Percentiles rank a stretch among this genome's conserved stretches.
Conservation (phyloP, 2,329 filamentous ascomycete genomes). For the Paraconiothyrium sp. region DNA sequence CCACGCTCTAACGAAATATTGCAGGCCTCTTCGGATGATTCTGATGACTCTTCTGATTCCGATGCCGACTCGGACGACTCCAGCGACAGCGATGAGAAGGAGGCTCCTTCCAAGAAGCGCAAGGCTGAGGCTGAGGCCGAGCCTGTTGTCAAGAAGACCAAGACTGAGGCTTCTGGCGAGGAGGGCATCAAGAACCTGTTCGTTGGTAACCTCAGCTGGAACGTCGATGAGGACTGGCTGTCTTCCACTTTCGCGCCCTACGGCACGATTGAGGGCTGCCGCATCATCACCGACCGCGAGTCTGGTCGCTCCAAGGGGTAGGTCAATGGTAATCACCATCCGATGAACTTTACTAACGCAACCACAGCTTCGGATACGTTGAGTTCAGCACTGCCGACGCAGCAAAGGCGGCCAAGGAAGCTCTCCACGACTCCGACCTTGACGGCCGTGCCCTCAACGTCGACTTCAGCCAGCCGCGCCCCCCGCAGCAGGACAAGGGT, state of each 20-base stretch:
- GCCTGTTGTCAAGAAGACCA: constrained; percentile 72
- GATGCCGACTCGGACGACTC: constrained; percentile 50
- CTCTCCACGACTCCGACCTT: constrained; percentile 77
- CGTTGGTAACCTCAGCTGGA: constrained; percentile 91
- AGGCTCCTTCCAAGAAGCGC: constrained; percentile 69
- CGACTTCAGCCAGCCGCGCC: constrained; percentile 77
- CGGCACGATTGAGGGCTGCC: constrained; percentile 75
- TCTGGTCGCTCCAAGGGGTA: constrained; percentile 84
- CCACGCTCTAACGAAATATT: constrained; percentile 24
- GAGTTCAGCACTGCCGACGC: constrained; percentile 77
- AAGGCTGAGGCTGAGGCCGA: constrained; percentile 67
- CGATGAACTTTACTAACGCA: constrained; percentile 32
- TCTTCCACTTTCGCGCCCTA: constrained; percentile 82
- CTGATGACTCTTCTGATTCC: constrained; percentile 29
- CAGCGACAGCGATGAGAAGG: constrained; percentile 45
- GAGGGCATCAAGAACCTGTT: constrained; percentile 76
- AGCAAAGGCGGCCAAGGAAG: constrained; percentile 76
- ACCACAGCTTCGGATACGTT: constrained; percentile 80
- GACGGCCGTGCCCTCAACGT: constrained; percentile 80
- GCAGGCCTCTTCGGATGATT: constrained; percentile 41
- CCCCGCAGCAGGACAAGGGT: constrained; percentile 54
- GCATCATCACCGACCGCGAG: constrained; percentile 84
- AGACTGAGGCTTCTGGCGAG: constrained; percentile 64
- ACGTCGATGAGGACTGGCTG: constrained; percentile 84
- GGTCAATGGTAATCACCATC: constrained; percentile 32